A percentile compares a stretch with the other conserved stretches of the same genome.
Evolutionary conservation across 2,329 filamentous ascomycete genomes (phyloP).

Genomic region (Phyllosticta capitalensis): DNA sequence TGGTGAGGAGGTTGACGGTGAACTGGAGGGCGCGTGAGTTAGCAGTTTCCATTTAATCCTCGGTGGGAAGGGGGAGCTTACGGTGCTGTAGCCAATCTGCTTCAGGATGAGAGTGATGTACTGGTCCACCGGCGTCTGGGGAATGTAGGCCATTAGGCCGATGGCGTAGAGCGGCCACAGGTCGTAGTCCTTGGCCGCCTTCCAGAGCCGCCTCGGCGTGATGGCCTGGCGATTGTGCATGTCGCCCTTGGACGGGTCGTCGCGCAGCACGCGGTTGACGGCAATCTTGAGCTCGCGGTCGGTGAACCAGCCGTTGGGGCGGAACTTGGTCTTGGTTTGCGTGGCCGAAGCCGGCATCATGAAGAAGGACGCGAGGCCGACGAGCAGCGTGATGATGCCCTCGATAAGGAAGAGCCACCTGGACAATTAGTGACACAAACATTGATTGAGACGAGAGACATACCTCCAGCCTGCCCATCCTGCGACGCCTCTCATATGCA

Average conservation of each 20-base stretch:
- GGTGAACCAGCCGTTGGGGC: constrained; percentile 53
- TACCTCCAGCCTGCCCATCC: constrained; percentile 37
- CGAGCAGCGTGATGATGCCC: constrained; percentile 42
- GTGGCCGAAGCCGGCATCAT: constrained; percentile 42
- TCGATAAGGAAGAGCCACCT: constrained; percentile 50
- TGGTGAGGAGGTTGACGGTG: constrained; percentile 53
- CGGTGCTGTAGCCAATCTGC: constrained; percentile 47
- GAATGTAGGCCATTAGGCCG: constrained; percentile 36
- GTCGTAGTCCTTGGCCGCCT: constrained; percentile 21
- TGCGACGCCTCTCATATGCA: constrained; percentile 33
- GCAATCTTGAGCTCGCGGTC: constrained; percentile 54
- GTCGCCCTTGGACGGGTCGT: constrained; percentile 45
- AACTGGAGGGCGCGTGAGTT: constrained; percentile 27
- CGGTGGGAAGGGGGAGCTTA: not conserved
- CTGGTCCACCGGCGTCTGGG: constrained; percentile 38
- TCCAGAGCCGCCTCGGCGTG: constrained; percentile 15
- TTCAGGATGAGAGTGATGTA: constrained; percentile 49
- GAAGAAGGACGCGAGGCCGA: constrained; percentile 45
- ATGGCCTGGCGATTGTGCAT: constrained; percentile 38
- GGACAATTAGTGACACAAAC: too few species aligned
- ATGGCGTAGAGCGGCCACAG: constrained; percentile 26
- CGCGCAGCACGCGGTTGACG: constrained; percentile 51
- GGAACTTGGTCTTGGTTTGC: constrained; percentile 48
- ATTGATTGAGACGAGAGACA: too few species aligned
- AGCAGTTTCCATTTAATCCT: not conserved